phyloP scores from a whole-genome alignment of 1,139 yeast genomes.

The Zhuliangozyma blackwelliae region DNA sequence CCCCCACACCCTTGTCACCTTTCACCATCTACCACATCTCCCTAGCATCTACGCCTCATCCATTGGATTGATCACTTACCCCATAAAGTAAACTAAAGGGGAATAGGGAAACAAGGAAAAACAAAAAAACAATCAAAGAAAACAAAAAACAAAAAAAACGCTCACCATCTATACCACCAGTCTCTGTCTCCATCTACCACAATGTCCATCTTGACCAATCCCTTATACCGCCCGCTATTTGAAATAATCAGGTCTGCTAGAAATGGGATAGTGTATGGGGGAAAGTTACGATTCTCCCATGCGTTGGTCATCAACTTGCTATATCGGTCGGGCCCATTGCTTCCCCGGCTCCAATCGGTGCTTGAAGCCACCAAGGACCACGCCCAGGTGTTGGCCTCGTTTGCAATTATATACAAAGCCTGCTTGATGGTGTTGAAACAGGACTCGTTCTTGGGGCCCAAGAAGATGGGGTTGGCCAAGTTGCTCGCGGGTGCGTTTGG shows the following conservation, averaged over 20 bases:
- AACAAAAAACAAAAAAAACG: not conserved
- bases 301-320: slow-evolving; percentile 61
- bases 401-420: slow-evolving; percentile 60
- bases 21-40: not conserved
- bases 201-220: slow-evolving; percentile 23
- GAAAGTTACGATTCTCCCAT: slow-evolving; percentile 69
- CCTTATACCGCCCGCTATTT: slow-evolving; percentile 35
- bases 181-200: not conserved
- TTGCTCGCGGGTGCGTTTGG: slow-evolving; percentile 64
- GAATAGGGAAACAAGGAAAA: not conserved
- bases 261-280: slow-evolving; percentile 67
- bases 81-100: not conserved
- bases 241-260: slow-evolving; percentile 40
- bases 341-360: slow-evolving; percentile 47
- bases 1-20: too few relatives aligned
- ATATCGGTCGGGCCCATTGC: slow-evolving; percentile 47
- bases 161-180: not conserved
- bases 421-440: slow-evolving; percentile 26
- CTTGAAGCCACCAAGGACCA: slow-evolving; percentile 60
- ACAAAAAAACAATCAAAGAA: slow-evolving; percentile 1
- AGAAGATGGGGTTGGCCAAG: slow-evolving; percentile 30
- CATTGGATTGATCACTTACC: slow-evolving; percentile 1
- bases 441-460: slow-evolving; percentile 34
- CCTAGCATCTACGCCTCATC: too few relatives aligned
- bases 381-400: slow-evolving; percentile 61